Evolutionary conservation across 2,329 filamentous ascomycete species (phyloP).

Genomic region (Ophiostoma triangulosporum): DNA sequence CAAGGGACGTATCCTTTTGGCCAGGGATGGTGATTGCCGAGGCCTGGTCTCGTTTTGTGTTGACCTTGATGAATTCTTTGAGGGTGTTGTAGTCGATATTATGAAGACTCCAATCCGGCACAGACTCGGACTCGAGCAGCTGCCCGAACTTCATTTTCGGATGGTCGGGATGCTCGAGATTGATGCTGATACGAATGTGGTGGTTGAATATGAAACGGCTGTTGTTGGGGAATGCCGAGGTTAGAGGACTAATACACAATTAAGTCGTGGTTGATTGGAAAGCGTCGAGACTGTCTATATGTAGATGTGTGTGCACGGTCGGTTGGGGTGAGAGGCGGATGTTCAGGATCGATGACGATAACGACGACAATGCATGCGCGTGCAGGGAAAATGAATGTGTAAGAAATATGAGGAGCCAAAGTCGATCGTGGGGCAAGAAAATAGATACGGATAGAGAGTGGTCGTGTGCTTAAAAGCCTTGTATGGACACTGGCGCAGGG

Average conservation of each 20-base stretch:
- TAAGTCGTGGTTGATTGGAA: background rate
- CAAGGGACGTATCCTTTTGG: constrained; percentile 43
- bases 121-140: constrained; percentile 59
- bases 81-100: constrained; percentile 85
- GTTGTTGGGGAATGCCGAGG: too few relatives aligned
- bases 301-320: background rate
- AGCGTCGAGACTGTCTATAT: background rate
- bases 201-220: background rate
- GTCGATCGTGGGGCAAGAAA: constrained; percentile 2
- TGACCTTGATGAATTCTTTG: constrained; percentile 70
- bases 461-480: constrained; percentile 10
- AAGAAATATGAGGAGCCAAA: background rate
- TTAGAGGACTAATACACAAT: background rate
- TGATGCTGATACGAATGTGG: too few relatives aligned
- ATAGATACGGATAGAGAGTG: constrained; percentile 5
- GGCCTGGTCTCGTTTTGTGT: constrained; percentile 59
- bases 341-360: background rate
- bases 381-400: background rate
- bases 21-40: constrained; percentile 63
- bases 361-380: background rate
- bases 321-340: background rate
- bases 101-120: constrained; percentile 71
- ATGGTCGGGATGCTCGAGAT: background rate
- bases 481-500: constrained; percentile 3
- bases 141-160: constrained; percentile 61